Conservation (phyloP, 1,284 basidiomycete genomes). For the Pseudozyma tsukubaensis region DNA sequence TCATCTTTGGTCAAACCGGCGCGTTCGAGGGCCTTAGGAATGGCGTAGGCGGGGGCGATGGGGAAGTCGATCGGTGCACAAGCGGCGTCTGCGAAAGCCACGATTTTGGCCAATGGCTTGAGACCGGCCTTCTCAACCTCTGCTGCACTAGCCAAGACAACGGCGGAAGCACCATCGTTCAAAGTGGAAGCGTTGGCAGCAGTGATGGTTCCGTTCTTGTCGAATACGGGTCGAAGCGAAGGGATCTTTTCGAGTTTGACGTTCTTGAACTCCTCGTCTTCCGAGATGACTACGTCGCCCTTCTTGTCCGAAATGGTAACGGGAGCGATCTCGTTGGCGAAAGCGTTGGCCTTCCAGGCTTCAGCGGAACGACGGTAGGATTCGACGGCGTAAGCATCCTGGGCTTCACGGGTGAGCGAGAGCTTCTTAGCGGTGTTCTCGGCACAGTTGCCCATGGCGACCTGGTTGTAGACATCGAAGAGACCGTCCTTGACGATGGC, state of each 20-base stretch:
- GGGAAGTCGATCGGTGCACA: conserved; percentile 98
- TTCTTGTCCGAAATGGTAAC: conserved; percentile 83
- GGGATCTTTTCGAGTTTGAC: conserved; percentile 70
- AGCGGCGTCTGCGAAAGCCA: conserved; percentile 91
- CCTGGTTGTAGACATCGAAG: conserved; percentile 57
- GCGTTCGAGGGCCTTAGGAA: conserved; percentile 87
- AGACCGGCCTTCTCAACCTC: conserved; percentile 67
- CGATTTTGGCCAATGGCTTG: conserved; percentile 70
- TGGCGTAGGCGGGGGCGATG: conserved; percentile 88
- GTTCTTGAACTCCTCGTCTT: conserved; percentile 94
- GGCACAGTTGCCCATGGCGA: conserved; percentile 67
- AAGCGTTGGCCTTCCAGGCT: conserved; percentile 87
- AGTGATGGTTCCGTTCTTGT: conserved; percentile 71
- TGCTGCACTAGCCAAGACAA: conserved; percentile 68
- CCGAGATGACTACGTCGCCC: conserved; percentile 82
- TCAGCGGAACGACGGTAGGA: conserved; percentile 92
- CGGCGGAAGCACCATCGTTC: conserved; percentile 71
- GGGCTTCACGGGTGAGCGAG: conserved; percentile 69
- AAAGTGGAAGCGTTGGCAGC: conserved; percentile 71
- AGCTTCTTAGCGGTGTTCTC: conserved; percentile 70
- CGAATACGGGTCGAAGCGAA: conserved; percentile 70
- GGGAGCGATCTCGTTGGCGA: conserved; percentile 88
- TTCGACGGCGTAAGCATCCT: conserved; percentile 81
- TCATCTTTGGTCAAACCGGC: conserved; percentile 86
- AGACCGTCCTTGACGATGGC: conserved; percentile 93